These are phyloP conservation scores for Cudoniella acicularis DNA, from an alignment of 495 filamentous ascomycete species.

Conservation along the genomic window DNA sequence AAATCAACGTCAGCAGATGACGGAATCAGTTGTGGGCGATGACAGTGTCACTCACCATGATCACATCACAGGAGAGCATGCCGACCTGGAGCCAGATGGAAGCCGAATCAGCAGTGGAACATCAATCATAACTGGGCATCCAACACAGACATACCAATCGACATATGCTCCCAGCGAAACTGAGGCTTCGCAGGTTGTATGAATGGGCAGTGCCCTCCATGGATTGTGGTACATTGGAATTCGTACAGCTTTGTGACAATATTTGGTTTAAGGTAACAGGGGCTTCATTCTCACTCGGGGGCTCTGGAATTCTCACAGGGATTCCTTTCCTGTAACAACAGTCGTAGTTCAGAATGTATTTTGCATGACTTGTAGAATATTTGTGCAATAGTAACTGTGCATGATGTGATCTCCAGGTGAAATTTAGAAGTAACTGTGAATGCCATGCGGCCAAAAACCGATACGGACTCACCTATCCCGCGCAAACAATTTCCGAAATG, in stretches of 20 bases:
- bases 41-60: conserved; percentile 7
- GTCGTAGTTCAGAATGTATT: too few species aligned
- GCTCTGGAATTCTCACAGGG: too few species aligned
- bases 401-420: too few species aligned
- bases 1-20: background rate
- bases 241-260: background rate
- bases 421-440: too few species aligned
- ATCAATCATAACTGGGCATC: conserved; percentile 16
- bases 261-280: too few species aligned
- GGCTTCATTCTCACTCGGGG: too few species aligned
- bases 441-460: too few species aligned
- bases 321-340: too few species aligned
- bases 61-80: background rate
- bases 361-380: too few species aligned
- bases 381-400: too few species aligned
- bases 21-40: conserved; percentile 3
- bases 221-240: background rate
- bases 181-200: background rate
- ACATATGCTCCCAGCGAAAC: conserved; percentile 14
- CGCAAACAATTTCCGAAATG: too few species aligned
- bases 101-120: conserved; percentile 23
- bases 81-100: conserved; percentile 2
- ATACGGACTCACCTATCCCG: too few species aligned
- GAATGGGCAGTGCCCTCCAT: background rate
- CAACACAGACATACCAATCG: background rate